Base-by-base conservation (phyloP, 2,329 filamentous ascomycete genomes). In the Decorospora gaudefroyi region DNA sequence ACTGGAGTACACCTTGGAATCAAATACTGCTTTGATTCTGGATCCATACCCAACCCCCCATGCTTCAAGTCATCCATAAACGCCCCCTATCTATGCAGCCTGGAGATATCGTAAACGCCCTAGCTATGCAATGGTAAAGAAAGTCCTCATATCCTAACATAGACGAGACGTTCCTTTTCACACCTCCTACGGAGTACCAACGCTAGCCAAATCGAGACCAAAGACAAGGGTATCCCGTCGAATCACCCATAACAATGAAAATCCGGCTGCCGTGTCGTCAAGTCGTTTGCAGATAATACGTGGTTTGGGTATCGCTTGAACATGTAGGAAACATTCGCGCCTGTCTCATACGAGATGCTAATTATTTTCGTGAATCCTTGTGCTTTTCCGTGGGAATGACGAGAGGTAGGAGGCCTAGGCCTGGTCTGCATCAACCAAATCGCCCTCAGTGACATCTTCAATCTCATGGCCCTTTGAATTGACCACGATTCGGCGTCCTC, bases 401-500 rank as follows among this genome's bases (percentile, higher is more conserved):
- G 19, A 25, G 22, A 9, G 5, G 30, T 9, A 37, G n/a, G n/a
- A n/a, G 16, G 15, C n/a, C 17, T 38, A 65, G 17, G 53, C 53
- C 36, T 63, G 46, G 28, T 67, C 62, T 16, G 31, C 56, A 31
- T 68, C 65, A 25, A 64, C 47, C 16, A 62, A 47, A 13, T 70
- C 68, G 11, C 61, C 57, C 12, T 69, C 66, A 4, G 51, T 51
- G 6, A 68, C 42, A 30, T 72, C 69, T 36, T 70, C 64, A 7
- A 66, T 64, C 42, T 71, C 68, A 26, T 65, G 61, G 31, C 69
- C 69, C 41, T 60, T 63, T 6, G 51, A 41, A 35, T 79, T 73
- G 39, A 80, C 77, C 6, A 79, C 76, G 42, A 91, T 90, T 32
- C 92, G 85, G 57, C 83, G 84, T 29, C 91, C 91, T 30, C 92